Evolutionary conservation across 345 rosid genomes (phyloP).

Genomic region (Salix exigua): DNA sequence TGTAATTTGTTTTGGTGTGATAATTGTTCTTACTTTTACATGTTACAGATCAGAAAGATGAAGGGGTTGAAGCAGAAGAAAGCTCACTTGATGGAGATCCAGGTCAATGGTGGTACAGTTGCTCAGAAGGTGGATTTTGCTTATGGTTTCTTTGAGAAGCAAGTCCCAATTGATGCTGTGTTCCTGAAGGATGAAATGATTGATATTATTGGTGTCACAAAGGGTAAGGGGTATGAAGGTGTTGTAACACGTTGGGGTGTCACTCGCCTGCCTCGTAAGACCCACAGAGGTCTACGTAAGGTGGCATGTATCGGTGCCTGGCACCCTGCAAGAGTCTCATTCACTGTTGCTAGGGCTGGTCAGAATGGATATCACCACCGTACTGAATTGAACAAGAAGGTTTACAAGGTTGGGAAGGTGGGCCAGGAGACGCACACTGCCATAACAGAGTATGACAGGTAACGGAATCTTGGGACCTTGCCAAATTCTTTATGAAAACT

Average conservation of each 20-base stretch:
- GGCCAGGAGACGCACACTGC: constrained; percentile 64
- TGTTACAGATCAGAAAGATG: constrained; percentile 70
- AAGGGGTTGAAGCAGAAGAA: constrained; percentile 91
- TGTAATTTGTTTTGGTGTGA: not conserved
- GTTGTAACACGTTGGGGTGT: constrained; percentile 95
- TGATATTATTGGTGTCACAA: constrained; percentile 76
- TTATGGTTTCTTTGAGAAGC: constrained; percentile 78
- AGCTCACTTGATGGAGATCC: constrained; percentile 84
- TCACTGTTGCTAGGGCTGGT: constrained; percentile 91
- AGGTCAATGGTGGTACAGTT: constrained; percentile 75
- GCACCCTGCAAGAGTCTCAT: constrained; percentile 97
- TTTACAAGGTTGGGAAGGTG: constrained; percentile 70
- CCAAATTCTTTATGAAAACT: not conserved
- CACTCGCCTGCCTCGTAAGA: constrained; percentile 84
- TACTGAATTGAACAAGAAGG: constrained; percentile 83
- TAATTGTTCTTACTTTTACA: not conserved
- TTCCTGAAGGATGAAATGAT: constrained; percentile 92
- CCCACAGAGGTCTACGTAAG: constrained; percentile 89
- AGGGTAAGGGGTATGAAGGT: constrained; percentile 90
- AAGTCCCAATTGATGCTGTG: constrained; percentile 64
- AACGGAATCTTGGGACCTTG: not conserved
- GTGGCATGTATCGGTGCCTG: constrained; percentile 95
- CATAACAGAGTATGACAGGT: constrained; percentile 79
- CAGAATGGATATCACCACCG: constrained; percentile 96
- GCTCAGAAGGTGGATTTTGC: constrained; percentile 79